Base-by-base conservation (phyloP, 768 basidiomycete genomes). In the Sarcodon aspratus region DNA sequence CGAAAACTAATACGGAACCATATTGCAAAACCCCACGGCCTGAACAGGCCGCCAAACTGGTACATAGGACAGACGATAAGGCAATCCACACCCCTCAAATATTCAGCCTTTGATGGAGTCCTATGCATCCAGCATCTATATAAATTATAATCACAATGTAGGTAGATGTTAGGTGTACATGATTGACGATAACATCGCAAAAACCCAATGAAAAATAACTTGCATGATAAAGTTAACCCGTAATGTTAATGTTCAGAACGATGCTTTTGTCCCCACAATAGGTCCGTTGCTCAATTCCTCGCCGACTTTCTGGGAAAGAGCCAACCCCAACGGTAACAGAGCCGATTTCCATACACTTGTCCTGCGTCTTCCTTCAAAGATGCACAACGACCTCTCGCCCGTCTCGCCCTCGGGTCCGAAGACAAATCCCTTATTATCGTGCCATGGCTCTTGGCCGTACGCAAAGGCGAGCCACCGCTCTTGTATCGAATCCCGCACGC, bases 361-460 rank as follows among this genome's bases (percentile, higher is more conserved):
- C 52, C 84, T 67, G 44, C 86, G 63, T 33, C 86, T 65, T 3
- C 80, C 79, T 48, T 79, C 78, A 48, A 89, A 85, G 11, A 87
- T 82, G 27, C 67, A 63, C 48, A 61, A 66, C 11, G 75, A 77
- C 44, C 86, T 75, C 62, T 86, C 85, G 43, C 86, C 86, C 0
- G 76, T 78, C 64, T 89, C 86, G 47, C 85, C 86, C 59, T 88
- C 85, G 0, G 86, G 86, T 4, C 86, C 86, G 54, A 89, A 86
- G 15, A 89, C 84, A 60, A 74, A 87, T 44, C 85, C 74, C 63
- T 77, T 82, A 50, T 78, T 75, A 50, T 73, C 75, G 49, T 66
- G 66, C 85, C 86, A 89, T 7, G 85, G 85, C 3, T 68, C 73
- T 59, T 83, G 79, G 6, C 83, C 85, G 59, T 85, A 62, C 6